Percentiles rank a stretch among this genome's conserved stretches.
Evolutionary conservation across 305 asterid species (phyloP).

Genomic region (Fraxinus latifolia): DNA sequence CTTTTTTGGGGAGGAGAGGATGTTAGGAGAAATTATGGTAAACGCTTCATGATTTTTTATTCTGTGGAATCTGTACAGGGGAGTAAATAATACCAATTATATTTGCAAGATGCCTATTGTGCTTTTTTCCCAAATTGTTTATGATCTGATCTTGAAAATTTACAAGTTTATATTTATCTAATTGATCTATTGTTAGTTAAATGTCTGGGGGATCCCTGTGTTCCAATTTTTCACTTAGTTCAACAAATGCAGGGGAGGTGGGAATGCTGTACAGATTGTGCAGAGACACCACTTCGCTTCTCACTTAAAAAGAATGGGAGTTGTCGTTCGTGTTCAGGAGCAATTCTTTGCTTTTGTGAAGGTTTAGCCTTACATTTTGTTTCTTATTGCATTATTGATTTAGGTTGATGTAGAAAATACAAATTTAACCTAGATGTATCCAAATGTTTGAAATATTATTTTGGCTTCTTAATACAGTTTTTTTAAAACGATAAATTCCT

Average conservation of each 20-base stretch:
- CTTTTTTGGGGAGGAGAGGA: neutral
- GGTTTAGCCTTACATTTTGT: conserved; percentile 37
- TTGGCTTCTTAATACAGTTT: neutral
- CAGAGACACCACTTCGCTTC: conserved; percentile 99
- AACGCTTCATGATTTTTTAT: neutral
- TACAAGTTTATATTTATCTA: neutral
- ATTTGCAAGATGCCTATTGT: neutral
- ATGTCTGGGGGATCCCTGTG: conserved; percentile 17
- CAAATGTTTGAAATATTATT: neutral
- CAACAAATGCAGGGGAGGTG: conserved; percentile 70
- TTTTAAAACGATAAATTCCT: neutral
- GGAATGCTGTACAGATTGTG: conserved; percentile 84
- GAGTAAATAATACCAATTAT: neutral
- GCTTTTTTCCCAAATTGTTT: neutral
- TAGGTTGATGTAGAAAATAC: neutral
- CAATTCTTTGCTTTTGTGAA: conserved; percentile 84
- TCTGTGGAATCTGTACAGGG: neutral
- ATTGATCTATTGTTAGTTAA: neutral
- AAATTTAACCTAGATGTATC: neutral
- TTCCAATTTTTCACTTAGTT: conserved; percentile 18
- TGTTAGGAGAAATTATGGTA: neutral
- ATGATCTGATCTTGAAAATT: conserved; percentile 3
- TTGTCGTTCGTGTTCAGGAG: conserved; percentile 89
- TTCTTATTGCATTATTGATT: neutral
- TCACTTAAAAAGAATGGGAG: conserved; percentile 93